Evolutionary conservation across 768 basidiomycete species (phyloP), one percentile per base, ranked within the genome.

Genomic region (Dentipellis fragilis): DNA sequence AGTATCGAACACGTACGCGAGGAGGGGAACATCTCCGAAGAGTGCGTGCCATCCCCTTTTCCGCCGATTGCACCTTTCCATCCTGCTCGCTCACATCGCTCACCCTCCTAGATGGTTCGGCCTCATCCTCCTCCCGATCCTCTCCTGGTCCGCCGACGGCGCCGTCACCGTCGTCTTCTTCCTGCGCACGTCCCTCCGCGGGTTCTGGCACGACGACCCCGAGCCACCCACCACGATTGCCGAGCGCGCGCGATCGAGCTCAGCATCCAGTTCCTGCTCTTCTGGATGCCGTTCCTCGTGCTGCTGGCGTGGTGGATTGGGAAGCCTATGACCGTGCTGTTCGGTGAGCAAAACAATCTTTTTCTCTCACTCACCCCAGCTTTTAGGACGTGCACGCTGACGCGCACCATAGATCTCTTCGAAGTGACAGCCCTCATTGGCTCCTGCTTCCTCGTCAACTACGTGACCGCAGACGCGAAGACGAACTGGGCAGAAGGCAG

Each of bases 401-500:
- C 21, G 16, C 11, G 12, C 29, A 54, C 12, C 2, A n/a, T 57
- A 87, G 86, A 88, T 67, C 68, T 83, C 52, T 86, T 83, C 60
- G 85, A 88, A 64, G 77, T 89, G 2, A 79, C 81, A 0, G 59
- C 83, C 19, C 68, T 88, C 36, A 65, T 89, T 3, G 84, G 80
- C 1, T 74, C 85, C 2, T 84, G 81, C 63, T 87, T 89, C 71
- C 69, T 89, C 49, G 87, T 89, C 52, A 89, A 89, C 68, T 87
- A 85, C 63, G 83, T 89, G 52, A 87, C 86, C 11, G 83, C 84
- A 0, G 87, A 89, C 64, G 72, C 80, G 12, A 87, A 89, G 68
- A 88, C 87, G 3, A 89, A 89, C 62, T 89, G 86, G 85, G 80
- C 77, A 1, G 86, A 88, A 69, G 85, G 87, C 14, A 72, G 75